Base-by-base conservation (phyloP, 2,329 filamentous ascomycete species). In the Aspergillus aculeatus region DNA sequence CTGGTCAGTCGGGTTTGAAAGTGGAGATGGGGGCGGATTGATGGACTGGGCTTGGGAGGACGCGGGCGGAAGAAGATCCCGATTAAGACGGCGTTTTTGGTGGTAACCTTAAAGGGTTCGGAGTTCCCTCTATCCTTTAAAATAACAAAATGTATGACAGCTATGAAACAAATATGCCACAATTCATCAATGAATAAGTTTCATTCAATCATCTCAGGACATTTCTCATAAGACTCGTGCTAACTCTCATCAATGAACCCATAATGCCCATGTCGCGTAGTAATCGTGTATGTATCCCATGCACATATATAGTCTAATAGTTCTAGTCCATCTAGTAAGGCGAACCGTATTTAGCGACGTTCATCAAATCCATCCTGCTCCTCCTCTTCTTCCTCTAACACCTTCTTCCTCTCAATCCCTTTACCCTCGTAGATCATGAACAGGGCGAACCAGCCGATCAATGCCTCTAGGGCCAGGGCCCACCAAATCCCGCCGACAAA, bases 361-460 rank as follows among this genome's bases (percentile, higher is more conserved):
- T 52, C 50, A 19, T 44, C 38, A 44, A 19, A 19, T 19, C 12
- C 11, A 12, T 62, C 62, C n/a, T 59, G 61, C 9, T 59, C 62
- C 9, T 63, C 59, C 10, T 64, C 62, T 11, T 64, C 68, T 19
- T 67, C 60, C 10, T 47, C 58, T 14, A 44, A 41, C n/a, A 56
- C 53, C 35, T 67, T 69, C 51, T 59, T 68, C 32, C 59, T 82
- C 72, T 88, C 85, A 71, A 87, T 85, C 2, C 86, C 86, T 61
- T 77, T 83, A 0, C 87, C 88, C 66, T 90, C 88, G 41, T 85
- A 79, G n/a, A 90, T 84, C 58, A 82, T 81, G 73, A 86, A 82
- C 2, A 84, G 82, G 11, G 86, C 80, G 2, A 81, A 70, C 71
- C 85, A 89, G 0, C 86, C 86, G 5, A 85, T 55, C 6, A 82